These are phyloP conservation scores for Calendula officinalis DNA, from an alignment of 129 eudicot genomes.

Conservation along the genomic window DNA sequence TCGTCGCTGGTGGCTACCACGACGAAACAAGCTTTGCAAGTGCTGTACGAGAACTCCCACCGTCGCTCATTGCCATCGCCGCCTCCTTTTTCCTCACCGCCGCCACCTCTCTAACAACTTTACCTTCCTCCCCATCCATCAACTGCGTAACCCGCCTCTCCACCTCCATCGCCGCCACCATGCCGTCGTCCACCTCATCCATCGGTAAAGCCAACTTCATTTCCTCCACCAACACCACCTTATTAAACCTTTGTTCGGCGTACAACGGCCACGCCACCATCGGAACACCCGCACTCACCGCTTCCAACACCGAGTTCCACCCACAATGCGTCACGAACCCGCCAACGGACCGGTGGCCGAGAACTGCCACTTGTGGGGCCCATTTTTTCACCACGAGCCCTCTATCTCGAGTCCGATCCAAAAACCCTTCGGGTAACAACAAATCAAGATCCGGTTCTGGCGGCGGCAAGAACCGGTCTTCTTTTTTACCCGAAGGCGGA, in stretches of 20 bases:
- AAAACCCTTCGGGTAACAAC: constrained; percentile 40
- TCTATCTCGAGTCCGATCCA: constrained; percentile 28
- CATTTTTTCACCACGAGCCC: constrained; percentile 49
- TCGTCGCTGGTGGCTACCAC: constrained; percentile 3
- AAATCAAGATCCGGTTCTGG: constrained; percentile 47
- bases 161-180: constrained; percentile 30
- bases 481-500: constrained; percentile 36
- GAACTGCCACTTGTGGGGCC: constrained; percentile 55
- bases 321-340: constrained; percentile 62
- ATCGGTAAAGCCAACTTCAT: constrained; percentile 32
- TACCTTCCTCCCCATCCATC: constrained; percentile 36
- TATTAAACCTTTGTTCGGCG: constrained; percentile 53
- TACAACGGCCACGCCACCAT: constrained; percentile 54
- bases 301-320: constrained; percentile 58
- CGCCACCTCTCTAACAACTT: constrained; percentile 17
- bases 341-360: constrained; percentile 41
- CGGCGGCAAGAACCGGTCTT: constrained; percentile 25
- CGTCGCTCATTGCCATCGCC: constrained; percentile 19
- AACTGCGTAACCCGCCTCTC: constrained; percentile 40
- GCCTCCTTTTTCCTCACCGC: constrained; percentile 24
- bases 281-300: constrained; percentile 44
- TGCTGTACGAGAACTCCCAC: constrained; percentile 36
- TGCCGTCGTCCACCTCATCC: constrained; percentile 27
- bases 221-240: constrained; percentile 41
- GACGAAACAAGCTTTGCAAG: constrained; percentile 14